Base-by-base conservation (phyloP, 208 protist species). In the Acanthamoeba divionensis region DNA sequence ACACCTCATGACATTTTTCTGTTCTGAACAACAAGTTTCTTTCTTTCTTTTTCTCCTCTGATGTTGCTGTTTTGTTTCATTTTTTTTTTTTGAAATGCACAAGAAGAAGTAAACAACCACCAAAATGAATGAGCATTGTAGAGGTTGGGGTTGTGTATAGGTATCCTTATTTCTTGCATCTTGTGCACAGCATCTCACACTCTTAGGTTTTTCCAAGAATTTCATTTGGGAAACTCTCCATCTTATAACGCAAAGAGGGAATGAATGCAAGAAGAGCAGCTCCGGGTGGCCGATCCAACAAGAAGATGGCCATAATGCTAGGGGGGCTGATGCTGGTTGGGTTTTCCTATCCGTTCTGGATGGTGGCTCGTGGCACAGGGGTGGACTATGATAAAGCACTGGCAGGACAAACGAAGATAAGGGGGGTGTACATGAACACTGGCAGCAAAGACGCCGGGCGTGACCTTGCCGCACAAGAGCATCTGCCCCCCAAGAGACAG, bases 301-400 rank as follows among this genome's bases (percentile, higher is more conserved):
- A 29, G 41, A 9, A 24, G 13, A 48, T 79, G 13, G 67, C 26
- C 38, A 21, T 79, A 4, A 48, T 79, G 13, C 67, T 79, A 12
- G 67, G 41, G 26, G 67, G 67, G 10, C 48, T 79, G 8, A 48
- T 79, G 33, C 45, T 31, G 13, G 26, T 79, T 41, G 38, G 67
- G 45, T 79, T 79, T 36, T 79, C 67, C 24, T 79, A 79, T 6
- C 67, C 67, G 0, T 79, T 79, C 67, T 79, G 67, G 67, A 15
- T 79, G 38, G 21, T 79, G 3, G 10, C 55, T 24, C 55, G 45
- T n/a, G 52, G 52, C 67, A 52, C 24, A 41, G 55, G 38, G 45
- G 9, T 24, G 6, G 33, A 15, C 8, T 57, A 15, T 15, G 41
- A 54, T 5, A 45, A 12, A n/a, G 41, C 45, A 4, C 66, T 79